phyloP scores from a whole-genome alignment of 2,329 filamentous ascomycete species.

The Apiospora aurea region DNA sequence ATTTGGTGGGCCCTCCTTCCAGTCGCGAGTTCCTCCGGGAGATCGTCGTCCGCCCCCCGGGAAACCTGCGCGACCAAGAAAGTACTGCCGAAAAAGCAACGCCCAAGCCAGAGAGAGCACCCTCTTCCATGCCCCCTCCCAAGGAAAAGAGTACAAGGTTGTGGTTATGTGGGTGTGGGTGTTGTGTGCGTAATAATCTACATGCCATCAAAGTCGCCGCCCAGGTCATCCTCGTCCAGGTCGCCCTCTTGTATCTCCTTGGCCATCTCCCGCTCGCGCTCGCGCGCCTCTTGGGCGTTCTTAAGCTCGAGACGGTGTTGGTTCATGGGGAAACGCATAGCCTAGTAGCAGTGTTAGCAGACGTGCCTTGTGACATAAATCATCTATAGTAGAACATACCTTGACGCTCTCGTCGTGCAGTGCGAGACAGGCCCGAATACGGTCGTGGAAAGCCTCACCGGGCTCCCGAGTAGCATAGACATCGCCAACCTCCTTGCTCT shows the following conservation, averaged over 20 bases:
- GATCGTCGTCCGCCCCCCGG: background rate
- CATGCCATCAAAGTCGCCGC: slow-evolving; percentile 95
- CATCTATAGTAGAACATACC: slow-evolving; percentile 58
- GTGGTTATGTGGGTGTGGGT: background rate
- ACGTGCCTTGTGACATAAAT: background rate
- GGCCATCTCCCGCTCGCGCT: slow-evolving; percentile 93
- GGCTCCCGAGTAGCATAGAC: slow-evolving; percentile 96
- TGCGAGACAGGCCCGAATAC: slow-evolving; percentile 88
- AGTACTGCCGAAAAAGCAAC: background rate
- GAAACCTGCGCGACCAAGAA: background rate
- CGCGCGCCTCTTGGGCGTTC: slow-evolving; percentile 97
- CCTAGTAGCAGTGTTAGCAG: slow-evolving; percentile 58
- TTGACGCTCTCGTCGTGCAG: slow-evolving; percentile 98
- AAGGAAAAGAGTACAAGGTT: slow-evolving; percentile 18
- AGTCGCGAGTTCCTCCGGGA: background rate
- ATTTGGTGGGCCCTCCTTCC: slow-evolving; percentile 3
- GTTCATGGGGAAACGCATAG: slow-evolving; percentile 99
- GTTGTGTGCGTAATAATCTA: slow-evolving; percentile 50
- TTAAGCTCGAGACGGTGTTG: slow-evolving; percentile 96
- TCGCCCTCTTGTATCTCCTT: slow-evolving; percentile 99
- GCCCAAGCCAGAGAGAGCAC: slow-evolving; percentile 4
- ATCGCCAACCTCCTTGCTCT: slow-evolving; percentile 95
- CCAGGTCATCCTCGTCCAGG: slow-evolving; percentile 94
- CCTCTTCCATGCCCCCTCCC: slow-evolving; percentile 2
- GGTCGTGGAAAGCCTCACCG: slow-evolving; percentile 96